Conservation (phyloP, 805 yeast species). For the Candida multigemmis region DNA sequence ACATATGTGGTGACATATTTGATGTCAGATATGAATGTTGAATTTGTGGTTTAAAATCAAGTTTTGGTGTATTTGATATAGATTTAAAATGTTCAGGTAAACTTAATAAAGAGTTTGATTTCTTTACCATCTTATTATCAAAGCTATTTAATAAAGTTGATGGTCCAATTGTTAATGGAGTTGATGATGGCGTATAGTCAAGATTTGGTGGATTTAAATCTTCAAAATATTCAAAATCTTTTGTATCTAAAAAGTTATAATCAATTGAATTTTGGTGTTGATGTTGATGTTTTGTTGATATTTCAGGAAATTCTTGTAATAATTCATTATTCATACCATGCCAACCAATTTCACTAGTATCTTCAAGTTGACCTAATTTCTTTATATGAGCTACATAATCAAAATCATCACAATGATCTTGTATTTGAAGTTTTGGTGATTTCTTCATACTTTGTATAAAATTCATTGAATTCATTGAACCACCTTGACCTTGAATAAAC, state of each 20-base stretch:
- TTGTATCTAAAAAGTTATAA: not conserved
- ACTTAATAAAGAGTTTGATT: too few relatives aligned
- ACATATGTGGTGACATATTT: too few relatives aligned
- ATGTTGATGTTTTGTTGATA: not conserved
- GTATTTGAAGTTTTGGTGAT: conserved; percentile 1
- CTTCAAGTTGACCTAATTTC: conserved; percentile 39
- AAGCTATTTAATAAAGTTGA: not conserved
- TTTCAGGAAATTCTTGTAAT: not conserved
- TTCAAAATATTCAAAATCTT: too few relatives aligned
- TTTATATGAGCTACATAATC: conserved; percentile 60
- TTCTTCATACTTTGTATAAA: too few relatives aligned
- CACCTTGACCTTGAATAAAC: too few relatives aligned
- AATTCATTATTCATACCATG: not conserved
- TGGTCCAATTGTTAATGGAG: conserved; percentile 1
- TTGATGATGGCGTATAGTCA: not conserved
- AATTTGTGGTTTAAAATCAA: too few relatives aligned
- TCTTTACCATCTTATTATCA: too few relatives aligned
- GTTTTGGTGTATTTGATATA: too few relatives aligned
- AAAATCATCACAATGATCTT: conserved; percentile 46
- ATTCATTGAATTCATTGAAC: too few relatives aligned
- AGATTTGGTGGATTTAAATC: conserved; percentile 1
- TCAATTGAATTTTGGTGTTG: conserved; percentile 1
- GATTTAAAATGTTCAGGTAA: too few relatives aligned
- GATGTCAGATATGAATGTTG: too few relatives aligned
- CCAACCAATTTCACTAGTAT: not conserved